A percentile compares a stretch with the other conserved stretches of the same genome.
Conservation (phyloP, 768 basidiomycete species). For the Mrakia gelida region DNA sequence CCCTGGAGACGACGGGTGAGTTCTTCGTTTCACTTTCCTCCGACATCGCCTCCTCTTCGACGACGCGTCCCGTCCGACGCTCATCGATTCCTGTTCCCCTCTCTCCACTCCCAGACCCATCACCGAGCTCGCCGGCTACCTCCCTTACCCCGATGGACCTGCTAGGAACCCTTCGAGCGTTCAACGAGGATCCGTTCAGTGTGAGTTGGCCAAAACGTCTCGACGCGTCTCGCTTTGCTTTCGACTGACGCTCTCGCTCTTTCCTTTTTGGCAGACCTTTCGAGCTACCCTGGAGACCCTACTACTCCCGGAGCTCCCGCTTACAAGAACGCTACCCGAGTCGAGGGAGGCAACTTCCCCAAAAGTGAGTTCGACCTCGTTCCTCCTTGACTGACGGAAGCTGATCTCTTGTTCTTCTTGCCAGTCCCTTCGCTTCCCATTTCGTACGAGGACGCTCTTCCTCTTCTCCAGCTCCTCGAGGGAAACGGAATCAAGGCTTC, state of each 20-base stretch:
- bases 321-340: constrained; percentile 72
- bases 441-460: constrained; percentile 75
- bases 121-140: constrained; percentile 11
- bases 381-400: constrained; percentile 45
- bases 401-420: constrained; percentile 53
- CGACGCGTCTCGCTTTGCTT: constrained; percentile 24
- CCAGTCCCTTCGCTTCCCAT: constrained; percentile 82
- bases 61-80: not conserved
- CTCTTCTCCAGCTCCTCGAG: constrained; percentile 56
- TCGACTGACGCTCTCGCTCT: not conserved
- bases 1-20: constrained; percentile 75
- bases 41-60: not conserved
- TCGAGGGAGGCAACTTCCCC: constrained; percentile 20
- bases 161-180: constrained; percentile 79
- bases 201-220: constrained; percentile 47
- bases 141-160: constrained; percentile 70
- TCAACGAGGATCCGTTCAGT: constrained; percentile 79
- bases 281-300: constrained; percentile 6
- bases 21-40: constrained; percentile 58
- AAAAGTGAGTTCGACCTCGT: not conserved
- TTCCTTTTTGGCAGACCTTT: not conserved
- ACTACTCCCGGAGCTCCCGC: constrained; percentile 64
- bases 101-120: not conserved
- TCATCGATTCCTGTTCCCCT: not conserved
- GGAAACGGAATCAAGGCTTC: constrained; percentile 46